phyloP scores from a whole-genome alignment of 2,329 filamentous ascomycete genomes.

The Exophiala alcalophila region DNA sequence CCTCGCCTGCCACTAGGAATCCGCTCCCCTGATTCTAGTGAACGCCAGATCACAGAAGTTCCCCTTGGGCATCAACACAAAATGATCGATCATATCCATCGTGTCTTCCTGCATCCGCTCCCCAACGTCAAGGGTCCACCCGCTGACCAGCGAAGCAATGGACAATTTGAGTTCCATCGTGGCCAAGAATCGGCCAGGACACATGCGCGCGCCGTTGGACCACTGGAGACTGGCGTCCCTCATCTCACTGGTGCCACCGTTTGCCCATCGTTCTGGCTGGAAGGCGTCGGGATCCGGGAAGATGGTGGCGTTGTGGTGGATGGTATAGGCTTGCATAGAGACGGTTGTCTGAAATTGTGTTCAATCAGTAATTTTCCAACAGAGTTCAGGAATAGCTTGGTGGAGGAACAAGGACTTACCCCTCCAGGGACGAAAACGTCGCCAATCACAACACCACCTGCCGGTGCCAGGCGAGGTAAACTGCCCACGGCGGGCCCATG shows the following conservation, averaged over 20 bases:
- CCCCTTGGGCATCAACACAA: constrained; percentile 7
- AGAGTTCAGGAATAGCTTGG: too few species aligned
- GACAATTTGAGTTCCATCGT: constrained; percentile 7
- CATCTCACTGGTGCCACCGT: constrained; percentile 8
- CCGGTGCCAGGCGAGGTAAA: constrained; percentile 6
- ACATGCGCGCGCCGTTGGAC: constrained; percentile 11
- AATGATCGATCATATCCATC: constrained; percentile 11
- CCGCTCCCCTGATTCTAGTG: too few species aligned
- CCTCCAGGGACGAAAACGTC: constrained; percentile 7
- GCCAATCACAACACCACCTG: neutral
- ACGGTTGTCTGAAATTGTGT: constrained; percentile 6
- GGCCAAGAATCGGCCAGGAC: constrained; percentile 3
- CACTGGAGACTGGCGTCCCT: constrained; percentile 5
- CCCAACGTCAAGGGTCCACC: neutral
- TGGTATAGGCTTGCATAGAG: constrained; percentile 1
- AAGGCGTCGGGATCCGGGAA: constrained; percentile 15
- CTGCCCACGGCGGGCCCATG: constrained; percentile 4
- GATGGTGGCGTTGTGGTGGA: constrained; percentile 9
- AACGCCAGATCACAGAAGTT: constrained; percentile 6
- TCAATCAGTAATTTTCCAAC: too few species aligned
- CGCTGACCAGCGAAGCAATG: neutral
- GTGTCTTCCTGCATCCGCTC: constrained; percentile 2
- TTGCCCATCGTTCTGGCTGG: constrained; percentile 15
- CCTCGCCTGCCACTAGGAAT: too few species aligned
- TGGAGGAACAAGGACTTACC: too few species aligned